Percentiles rank a stretch among this genome's conserved stretches.
Evolutionary conservation across 176 grass and related monocot genomes (phyloP).

Genomic region (Pharus latifolius): DNA sequence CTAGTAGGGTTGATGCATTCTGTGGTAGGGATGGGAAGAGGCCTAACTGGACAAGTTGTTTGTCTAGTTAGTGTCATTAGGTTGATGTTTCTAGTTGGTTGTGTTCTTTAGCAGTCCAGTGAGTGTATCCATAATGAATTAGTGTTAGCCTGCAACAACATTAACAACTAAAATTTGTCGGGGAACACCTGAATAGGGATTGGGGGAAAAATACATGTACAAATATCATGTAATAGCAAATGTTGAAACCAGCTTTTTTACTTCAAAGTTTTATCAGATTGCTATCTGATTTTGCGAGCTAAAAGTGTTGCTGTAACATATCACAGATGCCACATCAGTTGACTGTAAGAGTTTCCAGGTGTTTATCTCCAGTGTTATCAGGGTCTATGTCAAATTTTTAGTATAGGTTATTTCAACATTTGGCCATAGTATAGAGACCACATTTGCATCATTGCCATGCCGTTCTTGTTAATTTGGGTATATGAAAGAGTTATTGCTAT

Average conservation of each 20-base stretch:
- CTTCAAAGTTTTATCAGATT: not conserved
- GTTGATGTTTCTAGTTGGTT: not conserved
- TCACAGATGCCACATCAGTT: no score
- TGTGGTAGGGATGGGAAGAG: not conserved
- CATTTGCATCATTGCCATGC: no score
- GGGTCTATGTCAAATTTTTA: no score
- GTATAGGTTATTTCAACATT: no score
- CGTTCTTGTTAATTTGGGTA: no score
- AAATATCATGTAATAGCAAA: not conserved
- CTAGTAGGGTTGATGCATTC: not conserved
- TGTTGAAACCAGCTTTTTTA: not conserved
- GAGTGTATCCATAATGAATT: not conserved
- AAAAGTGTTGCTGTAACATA: not conserved
- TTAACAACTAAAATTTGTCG: not conserved
- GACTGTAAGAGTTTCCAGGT: no score
- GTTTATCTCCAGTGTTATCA: no score
- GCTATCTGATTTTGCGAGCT: not conserved
- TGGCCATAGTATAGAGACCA: no score
- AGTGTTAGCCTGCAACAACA: not conserved
- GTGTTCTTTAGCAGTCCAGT: not conserved
- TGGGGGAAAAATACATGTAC: not conserved
- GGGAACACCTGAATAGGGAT: not conserved
- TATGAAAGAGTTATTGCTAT: no score
- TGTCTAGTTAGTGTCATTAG: not conserved
- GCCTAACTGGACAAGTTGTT: not conserved